Evolutionary conservation across 768 basidiomycete genomes (phyloP).

Genomic region (Auricularia sp.): DNA sequence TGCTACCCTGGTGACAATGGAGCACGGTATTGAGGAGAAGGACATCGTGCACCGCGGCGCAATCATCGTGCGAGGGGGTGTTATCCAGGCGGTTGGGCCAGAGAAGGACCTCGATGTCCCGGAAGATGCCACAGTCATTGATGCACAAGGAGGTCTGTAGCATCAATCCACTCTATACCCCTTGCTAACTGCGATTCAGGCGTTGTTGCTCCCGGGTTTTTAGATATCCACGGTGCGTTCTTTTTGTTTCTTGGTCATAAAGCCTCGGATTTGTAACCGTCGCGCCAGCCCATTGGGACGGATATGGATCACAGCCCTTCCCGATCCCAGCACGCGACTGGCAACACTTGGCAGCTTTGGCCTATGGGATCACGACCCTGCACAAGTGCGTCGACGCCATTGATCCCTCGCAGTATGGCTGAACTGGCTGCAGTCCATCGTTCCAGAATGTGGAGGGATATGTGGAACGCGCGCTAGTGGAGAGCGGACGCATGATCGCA

Average conservation of each 20-base stretch:
- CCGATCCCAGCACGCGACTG: slow-evolving; percentile 54
- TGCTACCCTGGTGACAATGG: slow-evolving; percentile 64
- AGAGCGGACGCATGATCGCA: slow-evolving; percentile 58
- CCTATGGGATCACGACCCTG: slow-evolving; percentile 65
- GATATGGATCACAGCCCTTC: slow-evolving; percentile 26
- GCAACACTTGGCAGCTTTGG: slow-evolving; percentile 67
- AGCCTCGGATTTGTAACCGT: not conserved
- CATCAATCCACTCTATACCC: not conserved
- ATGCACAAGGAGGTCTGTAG: slow-evolving; percentile 51
- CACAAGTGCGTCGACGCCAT: slow-evolving; percentile 50
- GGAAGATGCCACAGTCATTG: slow-evolving; percentile 35
- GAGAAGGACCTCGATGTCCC: slow-evolving; percentile 26
- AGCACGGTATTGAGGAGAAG: slow-evolving; percentile 33
- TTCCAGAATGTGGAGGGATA: slow-evolving; percentile 43
- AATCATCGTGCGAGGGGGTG: slow-evolving; percentile 44
- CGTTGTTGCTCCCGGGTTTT: slow-evolving; percentile 59
- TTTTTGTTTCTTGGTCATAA: not conserved
- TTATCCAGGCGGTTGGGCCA: slow-evolving; percentile 42
- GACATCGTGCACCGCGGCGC: slow-evolving; percentile 48
- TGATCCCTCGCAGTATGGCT: not conserved
- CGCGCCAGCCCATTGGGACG: slow-evolving; percentile 47
- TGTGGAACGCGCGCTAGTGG: slow-evolving; percentile 56
- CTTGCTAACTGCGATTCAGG: slow-evolving; percentile 26
- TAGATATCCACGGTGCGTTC: slow-evolving; percentile 49
- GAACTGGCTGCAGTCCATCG: not conserved